phyloP scores from a whole-genome alignment of 2,329 filamentous ascomycete genomes.

The Lachnellula hyalina region DNA sequence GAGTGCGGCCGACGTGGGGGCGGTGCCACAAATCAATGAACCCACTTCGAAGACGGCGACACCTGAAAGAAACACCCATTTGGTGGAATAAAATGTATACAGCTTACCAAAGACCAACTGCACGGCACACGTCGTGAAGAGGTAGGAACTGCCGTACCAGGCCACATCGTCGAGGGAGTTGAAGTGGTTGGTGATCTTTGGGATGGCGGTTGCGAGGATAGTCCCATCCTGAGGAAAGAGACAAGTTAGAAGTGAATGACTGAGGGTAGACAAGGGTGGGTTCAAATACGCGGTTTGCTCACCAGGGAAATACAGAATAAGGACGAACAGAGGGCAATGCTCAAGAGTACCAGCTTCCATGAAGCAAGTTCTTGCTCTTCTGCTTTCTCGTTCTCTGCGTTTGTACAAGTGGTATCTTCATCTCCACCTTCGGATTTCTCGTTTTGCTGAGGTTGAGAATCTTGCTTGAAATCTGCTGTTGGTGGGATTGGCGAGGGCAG shows the following conservation, averaged over 20 bases:
- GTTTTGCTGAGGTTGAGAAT: not conserved
- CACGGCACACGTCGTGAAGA: too few species aligned
- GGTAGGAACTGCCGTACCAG: too few species aligned
- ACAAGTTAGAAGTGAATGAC: constrained; percentile 13
- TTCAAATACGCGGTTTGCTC: not conserved
- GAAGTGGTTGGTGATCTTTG: too few species aligned
- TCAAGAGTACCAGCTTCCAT: not conserved
- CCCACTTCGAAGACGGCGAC: too few species aligned
- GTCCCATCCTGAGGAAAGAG: too few species aligned
- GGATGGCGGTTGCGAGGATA: too few species aligned
- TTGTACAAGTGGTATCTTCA: not conserved
- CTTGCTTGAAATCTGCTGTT: not conserved
- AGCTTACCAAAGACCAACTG: too few species aligned
- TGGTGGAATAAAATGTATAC: too few species aligned
- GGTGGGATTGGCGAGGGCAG: not conserved
- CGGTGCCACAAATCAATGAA: too few species aligned
- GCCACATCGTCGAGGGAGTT: too few species aligned
- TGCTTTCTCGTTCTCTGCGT: not conserved
- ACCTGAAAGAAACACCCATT: too few species aligned
- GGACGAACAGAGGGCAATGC: not conserved
- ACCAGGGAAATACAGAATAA: not conserved
- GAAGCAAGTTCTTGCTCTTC: not conserved
- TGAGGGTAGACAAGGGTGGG: not conserved
- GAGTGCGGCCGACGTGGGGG: too few species aligned
- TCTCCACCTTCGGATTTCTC: not conserved